Percentiles rank a stretch among this genome's conserved stretches.
Conservation (phyloP, 2,329 filamentous ascomycete species). For the Penicillium expansum region DNA sequence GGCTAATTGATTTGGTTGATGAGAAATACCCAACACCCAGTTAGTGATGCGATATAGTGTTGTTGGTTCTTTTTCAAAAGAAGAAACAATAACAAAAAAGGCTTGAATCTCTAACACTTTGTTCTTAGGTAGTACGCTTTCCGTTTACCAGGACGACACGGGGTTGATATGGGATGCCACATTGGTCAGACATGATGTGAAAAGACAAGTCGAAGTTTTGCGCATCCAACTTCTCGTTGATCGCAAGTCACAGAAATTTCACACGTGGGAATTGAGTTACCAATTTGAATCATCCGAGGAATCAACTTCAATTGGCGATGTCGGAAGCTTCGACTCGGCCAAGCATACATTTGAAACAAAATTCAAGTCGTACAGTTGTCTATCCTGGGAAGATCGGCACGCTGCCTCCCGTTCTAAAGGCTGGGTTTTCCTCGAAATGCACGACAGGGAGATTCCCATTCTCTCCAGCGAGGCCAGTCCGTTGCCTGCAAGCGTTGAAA, state of each 20-base stretch:
- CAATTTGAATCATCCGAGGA: neutral
- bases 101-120: neutral
- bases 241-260: neutral
- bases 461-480: neutral
- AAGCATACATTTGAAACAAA: neutral
- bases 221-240: conserved; percentile 12
- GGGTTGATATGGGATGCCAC: conserved; percentile 14
- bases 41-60: neutral
- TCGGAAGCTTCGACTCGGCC: neutral
- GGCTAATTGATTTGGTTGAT: neutral
- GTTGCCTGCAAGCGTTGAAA: neutral
- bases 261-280: neutral
- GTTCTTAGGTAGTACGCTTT: neutral
- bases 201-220: neutral
- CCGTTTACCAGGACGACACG: conserved; percentile 12
- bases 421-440: neutral
- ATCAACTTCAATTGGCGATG: neutral
- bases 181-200: neutral
- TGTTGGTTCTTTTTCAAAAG: no score
- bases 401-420: neutral
- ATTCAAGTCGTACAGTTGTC: neutral
- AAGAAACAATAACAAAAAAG: no score
- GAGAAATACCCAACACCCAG: neutral
- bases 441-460: neutral
- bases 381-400: conserved; percentile 7